Conservation (phyloP, 768 basidiomycete species). For the Suillus ampliporus region DNA sequence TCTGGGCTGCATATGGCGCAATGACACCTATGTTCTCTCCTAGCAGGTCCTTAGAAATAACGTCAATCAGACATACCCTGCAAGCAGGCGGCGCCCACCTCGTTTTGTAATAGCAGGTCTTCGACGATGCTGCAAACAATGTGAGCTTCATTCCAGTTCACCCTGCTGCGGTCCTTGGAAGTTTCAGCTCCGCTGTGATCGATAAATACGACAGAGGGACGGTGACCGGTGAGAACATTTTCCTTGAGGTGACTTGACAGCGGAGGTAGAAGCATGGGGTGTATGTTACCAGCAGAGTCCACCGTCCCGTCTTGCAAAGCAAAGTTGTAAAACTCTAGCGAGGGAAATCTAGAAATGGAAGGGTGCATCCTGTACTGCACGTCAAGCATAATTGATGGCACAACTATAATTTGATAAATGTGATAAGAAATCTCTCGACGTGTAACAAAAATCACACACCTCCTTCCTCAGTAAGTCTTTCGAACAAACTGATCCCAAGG, state of each 20-base stretch:
- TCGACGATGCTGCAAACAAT: conserved; percentile 82
- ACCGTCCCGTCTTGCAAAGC: conserved; percentile 79
- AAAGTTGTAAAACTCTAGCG: conserved; percentile 78
- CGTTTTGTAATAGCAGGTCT: conserved; percentile 78
- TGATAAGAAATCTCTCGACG: conserved; percentile 13
- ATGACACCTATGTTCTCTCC: conserved; percentile 91
- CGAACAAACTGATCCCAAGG: conserved; percentile 83
- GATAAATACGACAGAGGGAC: conserved; percentile 77
- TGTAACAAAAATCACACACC: conserved; percentile 51
- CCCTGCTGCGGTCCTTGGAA: conserved; percentile 69
- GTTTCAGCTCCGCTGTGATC: conserved; percentile 79
- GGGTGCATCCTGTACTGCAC: conserved; percentile 98
- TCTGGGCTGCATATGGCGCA: conserved; percentile 90
- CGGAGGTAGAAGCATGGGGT: conserved; percentile 64
- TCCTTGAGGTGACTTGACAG: conserved; percentile 55
- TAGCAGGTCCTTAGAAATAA: conserved; percentile 52
- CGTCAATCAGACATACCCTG: conserved; percentile 8
- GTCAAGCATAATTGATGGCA: conserved; percentile 92
- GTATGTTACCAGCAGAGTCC: conserved; percentile 50
- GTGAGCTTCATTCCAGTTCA: conserved; percentile 79
- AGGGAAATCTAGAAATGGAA: conserved; percentile 85
- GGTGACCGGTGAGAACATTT: conserved; percentile 43
- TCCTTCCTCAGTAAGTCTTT: conserved; percentile 83
- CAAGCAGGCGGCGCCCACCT: conserved; percentile 49
- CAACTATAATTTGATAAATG: conserved; percentile 47